phyloP scores from a whole-genome alignment of 2,329 filamentous ascomycete genomes.

The Sporothrix pallida region DNA sequence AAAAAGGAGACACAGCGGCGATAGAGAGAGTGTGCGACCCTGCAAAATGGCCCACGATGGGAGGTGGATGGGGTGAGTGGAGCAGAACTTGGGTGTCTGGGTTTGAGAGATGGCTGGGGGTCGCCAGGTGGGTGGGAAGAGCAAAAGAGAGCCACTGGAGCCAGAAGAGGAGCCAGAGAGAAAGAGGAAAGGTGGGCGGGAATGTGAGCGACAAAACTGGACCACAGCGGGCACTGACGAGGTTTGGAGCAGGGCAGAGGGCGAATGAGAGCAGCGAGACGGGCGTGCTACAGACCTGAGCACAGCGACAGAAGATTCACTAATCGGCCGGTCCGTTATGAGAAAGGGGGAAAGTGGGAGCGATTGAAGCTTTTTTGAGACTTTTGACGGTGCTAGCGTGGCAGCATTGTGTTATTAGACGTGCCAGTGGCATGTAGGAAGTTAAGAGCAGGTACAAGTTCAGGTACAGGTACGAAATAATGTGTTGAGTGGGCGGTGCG shows the following conservation, averaged over 20 bases:
- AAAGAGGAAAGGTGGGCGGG: conserved; percentile 27
- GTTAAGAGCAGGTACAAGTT: too few species aligned
- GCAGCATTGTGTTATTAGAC: conserved; percentile 26
- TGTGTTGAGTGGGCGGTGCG: background rate
- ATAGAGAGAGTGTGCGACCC: conserved; percentile 3
- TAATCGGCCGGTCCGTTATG: conserved; percentile 23
- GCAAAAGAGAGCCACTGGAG: background rate
- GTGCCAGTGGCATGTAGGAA: conserved; percentile 9
- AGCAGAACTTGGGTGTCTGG: conserved; percentile 20
- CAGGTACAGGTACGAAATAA: background rate
- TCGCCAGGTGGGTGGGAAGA: conserved; percentile 20
- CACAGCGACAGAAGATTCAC: conserved; percentile 17
- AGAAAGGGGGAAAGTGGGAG: conserved; percentile 21
- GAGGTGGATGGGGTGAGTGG: conserved; percentile 25
- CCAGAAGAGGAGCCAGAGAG: conserved; percentile 1
- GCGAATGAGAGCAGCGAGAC: conserved; percentile 7
- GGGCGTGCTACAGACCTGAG: conserved; percentile 25
- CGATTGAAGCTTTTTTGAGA: background rate
- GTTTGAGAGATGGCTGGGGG: conserved; percentile 32
- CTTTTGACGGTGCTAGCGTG: conserved; percentile 13
- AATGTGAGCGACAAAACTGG: conserved; percentile 28
- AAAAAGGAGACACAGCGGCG: conserved; percentile 29
- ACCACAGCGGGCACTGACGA: conserved; percentile 14
- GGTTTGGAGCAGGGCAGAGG: conserved; percentile 2
- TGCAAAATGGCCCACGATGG: conserved; percentile 22